Conservation (phyloP, 106 monocot genomes). For the Phalaenopsis aphrodite region DNA sequence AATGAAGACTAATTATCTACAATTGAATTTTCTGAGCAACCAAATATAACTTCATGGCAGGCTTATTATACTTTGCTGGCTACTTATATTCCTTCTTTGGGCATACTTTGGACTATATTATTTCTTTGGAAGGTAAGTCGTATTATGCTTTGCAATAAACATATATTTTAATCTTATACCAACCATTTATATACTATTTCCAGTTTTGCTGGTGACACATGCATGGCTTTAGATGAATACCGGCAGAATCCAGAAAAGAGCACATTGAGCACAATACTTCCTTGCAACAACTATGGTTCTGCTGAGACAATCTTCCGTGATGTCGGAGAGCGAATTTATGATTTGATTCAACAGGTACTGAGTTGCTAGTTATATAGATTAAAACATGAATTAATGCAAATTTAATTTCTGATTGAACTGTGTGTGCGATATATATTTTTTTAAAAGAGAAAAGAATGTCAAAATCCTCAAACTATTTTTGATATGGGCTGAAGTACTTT, state of each 20-base stretch:
- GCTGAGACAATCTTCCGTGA: conserved; percentile 32
- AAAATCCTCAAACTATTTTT: too few species aligned
- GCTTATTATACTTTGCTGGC: conserved; percentile 55
- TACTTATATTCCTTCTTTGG: conserved; percentile 69
- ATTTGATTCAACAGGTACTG: conserved; percentile 58
- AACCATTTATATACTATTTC: not conserved
- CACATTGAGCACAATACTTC: conserved; percentile 60
- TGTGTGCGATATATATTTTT: not conserved
- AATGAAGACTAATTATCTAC: not conserved
- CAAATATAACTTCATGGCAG: conserved; percentile 18
- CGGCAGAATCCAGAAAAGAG: conserved; percentile 51
- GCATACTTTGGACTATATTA: conserved; percentile 67
- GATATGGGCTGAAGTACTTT: too few species aligned
- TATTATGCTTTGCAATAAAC: not conserved
- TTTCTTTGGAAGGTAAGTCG: conserved; percentile 66
- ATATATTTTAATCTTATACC: not conserved
- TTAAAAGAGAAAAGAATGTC: too few species aligned
- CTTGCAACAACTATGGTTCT: conserved; percentile 43
- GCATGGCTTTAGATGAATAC: conserved; percentile 66
- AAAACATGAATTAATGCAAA: not conserved
- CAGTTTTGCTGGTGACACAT: conserved; percentile 79
- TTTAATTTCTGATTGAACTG: not conserved
- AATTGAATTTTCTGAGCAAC: not conserved
- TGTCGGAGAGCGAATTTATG: conserved; percentile 41
- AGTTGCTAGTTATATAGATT: not conserved